These are phyloP conservation scores for Microdochium trichocladiopsis DNA, from an alignment of 2,329 filamentous ascomycete genomes.

Conservation along the genomic window DNA sequence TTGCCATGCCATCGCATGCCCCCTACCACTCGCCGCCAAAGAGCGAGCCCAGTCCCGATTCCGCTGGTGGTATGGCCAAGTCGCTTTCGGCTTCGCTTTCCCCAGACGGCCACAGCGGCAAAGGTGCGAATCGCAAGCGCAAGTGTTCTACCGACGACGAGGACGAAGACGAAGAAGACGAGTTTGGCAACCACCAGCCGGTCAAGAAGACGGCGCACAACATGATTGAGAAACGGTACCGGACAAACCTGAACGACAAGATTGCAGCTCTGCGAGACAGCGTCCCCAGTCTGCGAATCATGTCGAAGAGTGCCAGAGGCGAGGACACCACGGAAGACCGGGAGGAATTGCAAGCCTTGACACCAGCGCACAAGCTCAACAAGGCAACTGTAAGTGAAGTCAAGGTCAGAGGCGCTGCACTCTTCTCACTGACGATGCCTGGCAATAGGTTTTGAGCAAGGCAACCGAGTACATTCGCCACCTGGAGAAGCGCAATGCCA, in stretches of 20 bases:
- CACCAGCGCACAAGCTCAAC: conserved; percentile 89
- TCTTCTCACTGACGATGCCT: conserved; percentile 9
- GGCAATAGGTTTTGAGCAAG: conserved; percentile 69
- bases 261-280: conserved; percentile 88
- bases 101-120: conserved; percentile 39
- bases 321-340: conserved; percentile 67
- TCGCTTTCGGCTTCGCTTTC: conserved; percentile 43
- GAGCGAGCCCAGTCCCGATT: conserved; percentile 52
- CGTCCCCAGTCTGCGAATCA: conserved; percentile 81
- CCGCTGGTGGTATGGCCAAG: conserved; percentile 40
- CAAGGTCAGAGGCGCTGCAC: background rate
- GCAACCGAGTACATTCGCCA: conserved; percentile 95
- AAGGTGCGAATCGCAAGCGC: conserved; percentile 48
- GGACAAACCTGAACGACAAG: conserved; percentile 95
- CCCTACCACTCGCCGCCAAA: conserved; percentile 49
- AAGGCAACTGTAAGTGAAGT: conserved; percentile 71
- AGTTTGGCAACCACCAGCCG: conserved; percentile 48
- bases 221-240: conserved; percentile 96
- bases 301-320: conserved; percentile 64
- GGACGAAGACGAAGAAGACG: conserved; percentile 50
- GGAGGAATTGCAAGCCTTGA: conserved; percentile 74
- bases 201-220: conserved; percentile 94
- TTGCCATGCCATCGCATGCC: conserved; percentile 57
- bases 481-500: conserved; percentile 82
- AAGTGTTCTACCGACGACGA: conserved; percentile 56